A percentile compares a stretch with the other conserved stretches of the same genome.
Conservation (phyloP, 2,329 filamentous ascomycete genomes). For the Curvularia hawaiiensis region DNA sequence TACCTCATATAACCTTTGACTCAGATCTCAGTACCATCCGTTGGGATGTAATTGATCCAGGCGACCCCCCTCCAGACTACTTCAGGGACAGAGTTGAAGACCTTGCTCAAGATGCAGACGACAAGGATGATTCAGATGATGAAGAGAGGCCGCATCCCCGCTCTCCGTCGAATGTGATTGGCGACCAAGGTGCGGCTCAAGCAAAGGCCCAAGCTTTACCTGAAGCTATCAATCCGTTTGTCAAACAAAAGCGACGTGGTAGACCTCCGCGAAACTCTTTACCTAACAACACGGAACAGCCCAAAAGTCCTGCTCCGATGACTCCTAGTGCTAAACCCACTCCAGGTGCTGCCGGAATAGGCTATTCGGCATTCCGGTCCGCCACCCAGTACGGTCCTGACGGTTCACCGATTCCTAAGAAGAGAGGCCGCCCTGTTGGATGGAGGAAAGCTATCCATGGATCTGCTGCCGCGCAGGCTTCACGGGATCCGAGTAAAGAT, state of each 20-base stretch:
- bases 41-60: slow-evolving; percentile 67
- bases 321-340: slow-evolving; percentile 32
- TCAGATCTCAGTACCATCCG: slow-evolving; percentile 63
- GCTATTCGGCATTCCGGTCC: slow-evolving; percentile 52
- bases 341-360: slow-evolving; percentile 31
- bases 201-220: slow-evolving; percentile 36
- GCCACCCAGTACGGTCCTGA: slow-evolving; percentile 36
- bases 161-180: slow-evolving; percentile 27
- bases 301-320: slow-evolving; percentile 25
- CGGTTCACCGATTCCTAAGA: slow-evolving; percentile 48
- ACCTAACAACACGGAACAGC: slow-evolving; percentile 23
- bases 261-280: slow-evolving; percentile 44
- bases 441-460: slow-evolving; percentile 57
- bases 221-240: slow-evolving; percentile 39
- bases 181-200: slow-evolving; percentile 27
- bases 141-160: slow-evolving; percentile 26
- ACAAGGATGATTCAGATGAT: slow-evolving; percentile 44
- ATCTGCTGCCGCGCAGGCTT: slow-evolving; percentile 34
- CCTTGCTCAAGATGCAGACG: slow-evolving; percentile 42
- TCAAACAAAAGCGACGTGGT: slow-evolving; percentile 39
- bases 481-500: slow-evolving; percentile 30
- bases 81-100: slow-evolving; percentile 33
- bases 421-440: slow-evolving; percentile 55
- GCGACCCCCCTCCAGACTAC: slow-evolving; percentile 50
- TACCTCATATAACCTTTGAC: slow-evolving; percentile 51